A percentile compares a stretch with the other conserved stretches of the same genome.
Evolutionary conservation across 2,329 filamentous ascomycete species (phyloP).

Genomic region (Eutypella sp.): DNA sequence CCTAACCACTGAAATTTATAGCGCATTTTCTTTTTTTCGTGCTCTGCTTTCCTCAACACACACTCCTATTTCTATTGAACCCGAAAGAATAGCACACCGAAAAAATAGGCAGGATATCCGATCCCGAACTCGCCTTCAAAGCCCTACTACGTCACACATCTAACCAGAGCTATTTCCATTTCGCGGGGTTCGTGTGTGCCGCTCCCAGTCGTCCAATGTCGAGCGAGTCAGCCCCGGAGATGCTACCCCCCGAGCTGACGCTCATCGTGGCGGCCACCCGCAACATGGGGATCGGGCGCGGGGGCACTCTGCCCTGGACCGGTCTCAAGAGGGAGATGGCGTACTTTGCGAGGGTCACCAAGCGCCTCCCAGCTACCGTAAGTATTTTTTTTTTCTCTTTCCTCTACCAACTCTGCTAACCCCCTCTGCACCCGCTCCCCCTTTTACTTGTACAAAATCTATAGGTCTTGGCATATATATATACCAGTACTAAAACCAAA

Average conservation of each 20-base stretch:
- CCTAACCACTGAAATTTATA: not conserved
- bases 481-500: not conserved
- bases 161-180: too few relatives aligned
- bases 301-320: conserved; percentile 81
- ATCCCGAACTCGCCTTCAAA: too few relatives aligned
- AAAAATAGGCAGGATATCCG: too few relatives aligned
- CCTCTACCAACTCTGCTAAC: not conserved
- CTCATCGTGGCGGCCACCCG: conserved; percentile 92
- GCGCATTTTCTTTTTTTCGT: conserved; percentile 1
- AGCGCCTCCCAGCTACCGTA: conserved; percentile 49
- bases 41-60: too few relatives aligned
- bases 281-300: conserved; percentile 79
- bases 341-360: conserved; percentile 89
- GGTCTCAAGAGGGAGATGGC: conserved; percentile 87
- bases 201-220: conserved; percentile 12
- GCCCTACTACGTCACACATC: too few relatives aligned
- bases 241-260: conserved; percentile 59
- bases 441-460: not conserved
- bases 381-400: too few relatives aligned
- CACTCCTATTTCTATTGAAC: too few relatives aligned
- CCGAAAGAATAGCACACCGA: too few relatives aligned
- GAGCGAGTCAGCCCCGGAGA: conserved; percentile 1
- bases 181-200: too few relatives aligned
- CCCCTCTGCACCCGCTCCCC: not conserved
- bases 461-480: not conserved